These are phyloP conservation scores for Yamadazyma atlantica DNA, from an alignment of 1,139 yeast species.

Conservation along the genomic window DNA sequence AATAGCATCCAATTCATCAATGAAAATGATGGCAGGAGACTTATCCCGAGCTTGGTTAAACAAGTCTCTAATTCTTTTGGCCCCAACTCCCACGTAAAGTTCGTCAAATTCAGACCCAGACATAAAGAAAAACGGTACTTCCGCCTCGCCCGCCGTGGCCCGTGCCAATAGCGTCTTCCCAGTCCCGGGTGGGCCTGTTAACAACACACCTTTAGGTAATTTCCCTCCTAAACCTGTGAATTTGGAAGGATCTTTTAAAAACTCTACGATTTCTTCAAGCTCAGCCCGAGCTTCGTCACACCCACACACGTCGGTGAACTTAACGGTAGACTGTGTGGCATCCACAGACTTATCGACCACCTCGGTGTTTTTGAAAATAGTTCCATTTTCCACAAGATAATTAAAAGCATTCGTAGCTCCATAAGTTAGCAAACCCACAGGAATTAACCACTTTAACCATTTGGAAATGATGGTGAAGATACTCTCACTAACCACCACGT, in stretches of 20 bases:
- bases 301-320: conserved; percentile 92
- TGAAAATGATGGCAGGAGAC: conserved; percentile 95
- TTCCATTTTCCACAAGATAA: conserved; percentile 80
- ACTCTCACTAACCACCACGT: conserved; percentile 86
- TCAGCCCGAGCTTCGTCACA: conserved; percentile 98
- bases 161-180: conserved; percentile 97
- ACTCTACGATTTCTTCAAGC: conserved; percentile 94
- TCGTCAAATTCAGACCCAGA: conserved; percentile 98
- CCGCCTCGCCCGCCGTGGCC: conserved; percentile 99
- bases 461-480: conserved; percentile 73
- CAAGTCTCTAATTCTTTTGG: conserved; percentile 92
- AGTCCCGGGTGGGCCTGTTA: conserved; percentile 99
- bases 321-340: conserved; percentile 82
- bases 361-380: conserved; percentile 75
- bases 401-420: conserved; percentile 76
- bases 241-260: conserved; percentile 91
- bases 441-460: conserved; percentile 89
- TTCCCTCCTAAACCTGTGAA: conserved; percentile 97
- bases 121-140: conserved; percentile 98
- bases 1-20: conserved; percentile 96
- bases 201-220: conserved; percentile 91
- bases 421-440: conserved; percentile 70
- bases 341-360: conserved; percentile 78
- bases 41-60: conserved; percentile 91
- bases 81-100: conserved; percentile 98